These are phyloP conservation scores for Dacryopinax spathularia DNA, from an alignment of 768 basidiomycete species.

Conservation along the genomic window DNA sequence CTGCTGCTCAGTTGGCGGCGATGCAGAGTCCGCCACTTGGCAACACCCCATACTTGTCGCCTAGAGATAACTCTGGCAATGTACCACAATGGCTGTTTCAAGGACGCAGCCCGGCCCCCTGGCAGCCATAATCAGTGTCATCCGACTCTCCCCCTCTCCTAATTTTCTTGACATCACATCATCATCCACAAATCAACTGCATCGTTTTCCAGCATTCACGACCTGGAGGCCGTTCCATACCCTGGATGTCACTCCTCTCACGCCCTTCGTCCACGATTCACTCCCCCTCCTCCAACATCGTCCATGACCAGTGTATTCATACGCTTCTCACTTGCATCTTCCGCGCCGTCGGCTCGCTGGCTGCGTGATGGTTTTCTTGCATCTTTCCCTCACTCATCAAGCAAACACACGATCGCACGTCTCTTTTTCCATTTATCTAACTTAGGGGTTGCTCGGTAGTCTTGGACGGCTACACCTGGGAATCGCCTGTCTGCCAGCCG, in stretches of 20 bases:
- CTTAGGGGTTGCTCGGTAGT: neutral
- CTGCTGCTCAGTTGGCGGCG: neutral
- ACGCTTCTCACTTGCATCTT: neutral
- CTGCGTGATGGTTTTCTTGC: neutral
- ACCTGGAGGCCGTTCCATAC: slow-evolving; percentile 4
- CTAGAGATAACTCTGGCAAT: neutral
- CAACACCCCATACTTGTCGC: neutral
- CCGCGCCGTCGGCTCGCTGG: neutral
- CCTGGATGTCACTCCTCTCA: slow-evolving; percentile 4
- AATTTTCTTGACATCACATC: neutral
- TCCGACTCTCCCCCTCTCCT: neutral
- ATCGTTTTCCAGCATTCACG: slow-evolving; percentile 2
- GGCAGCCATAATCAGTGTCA: neutral
- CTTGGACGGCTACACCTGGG: neutral
- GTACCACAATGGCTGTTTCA: neutral
- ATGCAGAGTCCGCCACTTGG: neutral
- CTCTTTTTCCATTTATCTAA: neutral
- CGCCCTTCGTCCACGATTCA: slow-evolving; percentile 1
- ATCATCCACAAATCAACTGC: neutral
- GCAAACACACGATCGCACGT: slow-evolving; percentile 1
- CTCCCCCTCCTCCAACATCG: neutral
- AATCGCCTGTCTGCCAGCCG: neutral
- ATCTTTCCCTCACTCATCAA: neutral
- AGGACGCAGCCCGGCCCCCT: neutral
- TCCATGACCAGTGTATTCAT: slow-evolving; percentile 1